phyloP scores from a whole-genome alignment of 768 basidiomycete species.

The Xerocomus spinulosus region DNA sequence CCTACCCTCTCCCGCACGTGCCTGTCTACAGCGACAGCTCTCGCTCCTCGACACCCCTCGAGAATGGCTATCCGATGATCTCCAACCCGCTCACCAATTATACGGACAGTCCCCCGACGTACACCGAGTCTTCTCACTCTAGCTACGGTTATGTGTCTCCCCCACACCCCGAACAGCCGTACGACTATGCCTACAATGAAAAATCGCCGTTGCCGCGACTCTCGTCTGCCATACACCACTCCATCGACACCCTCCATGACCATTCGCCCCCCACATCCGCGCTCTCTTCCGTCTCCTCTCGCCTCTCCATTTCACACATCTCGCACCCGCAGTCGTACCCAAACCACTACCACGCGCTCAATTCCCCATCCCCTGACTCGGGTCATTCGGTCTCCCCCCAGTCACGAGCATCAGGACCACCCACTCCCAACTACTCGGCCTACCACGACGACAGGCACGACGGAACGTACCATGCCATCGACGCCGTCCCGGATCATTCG shows the following conservation, averaged over 20 bases:
- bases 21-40: slow-evolving; percentile 30
- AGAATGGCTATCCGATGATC: slow-evolving; percentile 38
- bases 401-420: slow-evolving; percentile 29
- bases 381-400: slow-evolving; percentile 43
- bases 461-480: slow-evolving; percentile 36
- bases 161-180: slow-evolving; percentile 18
- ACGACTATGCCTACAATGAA: slow-evolving; percentile 30
- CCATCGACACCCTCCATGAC: slow-evolving; percentile 25
- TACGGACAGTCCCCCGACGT: slow-evolving; percentile 28
- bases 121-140: slow-evolving; percentile 29
- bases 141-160: slow-evolving; percentile 29
- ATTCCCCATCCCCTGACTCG: slow-evolving; percentile 49
- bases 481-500: slow-evolving; percentile 29
- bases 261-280: slow-evolving; percentile 30
- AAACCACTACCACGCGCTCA: slow-evolving; percentile 32
- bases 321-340: slow-evolving; percentile 50
- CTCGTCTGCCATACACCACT: slow-evolving; percentile 27
- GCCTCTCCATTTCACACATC: slow-evolving; percentile 57
- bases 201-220: slow-evolving; percentile 29
- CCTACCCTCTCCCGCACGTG: slow-evolving; percentile 25
- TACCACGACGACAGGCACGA: slow-evolving; percentile 42
- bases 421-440: slow-evolving; percentile 38
- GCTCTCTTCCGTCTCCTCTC: slow-evolving; percentile 40
- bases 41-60: slow-evolving; percentile 45
- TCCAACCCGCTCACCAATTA: slow-evolving; percentile 36